phyloP scores from a whole-genome alignment of 2,329 filamentous ascomycete genomes.

The Alternaria viburni region DNA sequence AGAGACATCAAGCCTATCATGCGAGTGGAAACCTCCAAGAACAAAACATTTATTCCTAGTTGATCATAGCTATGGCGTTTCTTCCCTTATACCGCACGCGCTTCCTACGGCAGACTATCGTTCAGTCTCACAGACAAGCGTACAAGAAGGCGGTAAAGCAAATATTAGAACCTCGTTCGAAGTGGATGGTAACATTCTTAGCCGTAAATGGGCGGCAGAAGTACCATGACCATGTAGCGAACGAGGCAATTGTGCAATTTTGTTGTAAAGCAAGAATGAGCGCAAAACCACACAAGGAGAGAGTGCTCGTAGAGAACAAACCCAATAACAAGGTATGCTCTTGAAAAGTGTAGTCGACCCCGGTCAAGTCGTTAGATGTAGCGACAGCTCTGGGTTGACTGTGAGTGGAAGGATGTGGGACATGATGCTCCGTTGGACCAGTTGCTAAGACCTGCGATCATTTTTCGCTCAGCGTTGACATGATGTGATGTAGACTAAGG shows the following conservation, averaged over 20 bases:
- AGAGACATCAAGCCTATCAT: neutral
- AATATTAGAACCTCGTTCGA: neutral
- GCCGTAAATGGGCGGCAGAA: neutral
- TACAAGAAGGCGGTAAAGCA: neutral
- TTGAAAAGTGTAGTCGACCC: neutral
- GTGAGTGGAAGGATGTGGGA: neutral
- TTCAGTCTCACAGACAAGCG: neutral
- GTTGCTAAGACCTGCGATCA: neutral
- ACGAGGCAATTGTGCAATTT: neutral
- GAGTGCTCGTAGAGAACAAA: neutral
- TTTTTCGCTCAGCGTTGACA: neutral
- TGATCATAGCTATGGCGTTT: neutral
- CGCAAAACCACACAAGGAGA: neutral
- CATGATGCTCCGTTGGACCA: neutral
- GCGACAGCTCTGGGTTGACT: slow-evolving; percentile 6
- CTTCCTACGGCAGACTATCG: neutral
- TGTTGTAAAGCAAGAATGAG: neutral
- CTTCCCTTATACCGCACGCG: neutral
- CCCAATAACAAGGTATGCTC: neutral
- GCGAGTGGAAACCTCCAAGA: neutral
- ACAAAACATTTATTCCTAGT: neutral
- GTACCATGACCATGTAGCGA: neutral
- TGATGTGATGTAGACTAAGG: neutral
- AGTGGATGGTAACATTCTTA: neutral
- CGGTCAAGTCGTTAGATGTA: slow-evolving; percentile 1